Evolutionary conservation across 2,329 filamentous ascomycete genomes (phyloP), one percentile per base, ranked within the genome.

Genomic region (Fragosphaeria purpurea): DNA sequence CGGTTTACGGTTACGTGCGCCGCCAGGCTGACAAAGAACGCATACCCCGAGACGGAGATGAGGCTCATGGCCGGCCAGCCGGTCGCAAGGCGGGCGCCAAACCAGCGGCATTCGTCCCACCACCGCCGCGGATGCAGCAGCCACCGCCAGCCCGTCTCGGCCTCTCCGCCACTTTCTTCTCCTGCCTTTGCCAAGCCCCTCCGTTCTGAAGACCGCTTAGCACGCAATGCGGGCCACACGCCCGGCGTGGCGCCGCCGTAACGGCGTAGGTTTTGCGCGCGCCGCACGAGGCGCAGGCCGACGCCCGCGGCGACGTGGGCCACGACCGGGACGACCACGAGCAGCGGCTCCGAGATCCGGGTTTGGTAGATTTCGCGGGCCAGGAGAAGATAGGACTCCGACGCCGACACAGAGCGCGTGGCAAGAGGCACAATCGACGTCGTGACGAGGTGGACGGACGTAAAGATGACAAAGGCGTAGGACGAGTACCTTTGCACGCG

Each of bases 281-380:
- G 77, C 31, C 89, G 78, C 55, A 91, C 75, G 5, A 94, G 72
- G 11, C 93, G 85, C 43, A 96, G 71, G 0, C 80, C 81, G 6
- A 96, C 63, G 38, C 91, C 90, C 0, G 88, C 85, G 11, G 77
- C 73, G 42, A 96, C 73, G 65, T 97, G 91, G 3, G 83, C 77
- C 52, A 82, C 65, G 30, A 95, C 71, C 2, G 91, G 89, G 2
- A 88, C 66, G 42, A 76, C 81, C 53, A 97, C 79, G 54, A 97
- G 75, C 22, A 94, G 70, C 4, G 88, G 87, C 63, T 96, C 90
- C 47, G 85, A 75, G 12, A 87, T 71, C 2, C 84, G 76, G 1
- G 88, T 90, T 67, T 96, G 91, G 71, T 97, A 97, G 65, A 93
- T 82, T 46, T 94, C 90, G 54, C 91, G 82, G 33, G 89, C 90